Percentiles rank a stretch among this genome's conserved stretches.
These are phyloP conservation scores for Exutisphaerella laricina DNA, from an alignment of 2,329 filamentous ascomycete species.

Conservation along the genomic window DNA sequence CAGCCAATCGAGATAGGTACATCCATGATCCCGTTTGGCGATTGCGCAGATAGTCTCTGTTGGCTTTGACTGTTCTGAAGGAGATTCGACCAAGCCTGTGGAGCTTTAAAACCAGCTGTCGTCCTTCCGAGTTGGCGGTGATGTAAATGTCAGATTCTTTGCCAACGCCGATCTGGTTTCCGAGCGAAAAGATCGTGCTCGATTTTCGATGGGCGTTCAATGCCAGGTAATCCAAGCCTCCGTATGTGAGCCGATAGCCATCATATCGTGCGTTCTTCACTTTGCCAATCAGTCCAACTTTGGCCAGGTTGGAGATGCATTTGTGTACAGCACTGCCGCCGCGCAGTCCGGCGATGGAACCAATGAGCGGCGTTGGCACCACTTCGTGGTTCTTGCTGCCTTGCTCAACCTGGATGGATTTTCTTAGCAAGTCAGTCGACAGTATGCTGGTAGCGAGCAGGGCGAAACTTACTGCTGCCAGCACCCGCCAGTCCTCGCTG, in stretches of 20 bases:
- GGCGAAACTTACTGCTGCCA: conserved; percentile 67
- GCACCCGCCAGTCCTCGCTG: conserved; percentile 88
- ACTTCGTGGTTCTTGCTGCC: conserved; percentile 97
- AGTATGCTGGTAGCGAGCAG: conserved; percentile 5
- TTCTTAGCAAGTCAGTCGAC: conserved; percentile 16
- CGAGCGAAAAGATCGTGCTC: conserved; percentile 81
- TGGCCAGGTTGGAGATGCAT: conserved; percentile 85
- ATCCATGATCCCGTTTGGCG: conserved; percentile 83
- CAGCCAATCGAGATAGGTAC: conserved; percentile 91
- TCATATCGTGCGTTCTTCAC: conserved; percentile 97
- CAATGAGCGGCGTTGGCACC: conserved; percentile 84
- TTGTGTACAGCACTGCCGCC: conserved; percentile 71
- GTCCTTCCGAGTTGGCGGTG: conserved; percentile 72
- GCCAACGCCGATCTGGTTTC: conserved; percentile 89
- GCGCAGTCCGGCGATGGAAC: conserved; percentile 73
- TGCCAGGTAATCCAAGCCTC: conserved; percentile 94
- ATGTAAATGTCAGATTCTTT: conserved; percentile 98
- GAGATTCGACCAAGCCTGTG: conserved; percentile 93
- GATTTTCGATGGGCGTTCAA: conserved; percentile 80
- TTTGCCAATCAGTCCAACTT: conserved; percentile 82
- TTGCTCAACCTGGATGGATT: conserved; percentile 66
- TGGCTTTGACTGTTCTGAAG: conserved; percentile 92
- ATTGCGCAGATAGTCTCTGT: conserved; percentile 89
- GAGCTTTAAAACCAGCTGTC: conserved; percentile 85
- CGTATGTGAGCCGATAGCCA: conserved; percentile 93